Evolutionary conservation across 768 basidiomycete species (phyloP).

Genomic region (Suillus alpinus): DNA sequence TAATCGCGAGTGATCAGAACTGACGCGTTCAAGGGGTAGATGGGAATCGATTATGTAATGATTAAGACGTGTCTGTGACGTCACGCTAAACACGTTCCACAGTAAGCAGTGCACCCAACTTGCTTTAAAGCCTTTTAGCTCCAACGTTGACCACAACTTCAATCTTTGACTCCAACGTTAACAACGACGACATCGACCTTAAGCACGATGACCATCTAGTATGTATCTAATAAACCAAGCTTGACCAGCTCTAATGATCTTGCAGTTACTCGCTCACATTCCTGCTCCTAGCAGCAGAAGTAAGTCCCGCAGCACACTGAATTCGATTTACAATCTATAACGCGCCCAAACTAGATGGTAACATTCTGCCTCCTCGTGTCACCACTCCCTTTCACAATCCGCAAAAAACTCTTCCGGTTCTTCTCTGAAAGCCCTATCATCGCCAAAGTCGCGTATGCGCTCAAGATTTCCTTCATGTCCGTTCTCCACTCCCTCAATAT

Average conservation of each 20-base stretch:
- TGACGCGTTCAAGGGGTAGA: slow-evolving; percentile 15
- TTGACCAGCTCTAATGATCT: background rate
- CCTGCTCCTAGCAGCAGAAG: slow-evolving; percentile 75
- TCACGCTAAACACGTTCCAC: slow-evolving; percentile 25
- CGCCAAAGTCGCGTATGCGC: slow-evolving; percentile 84
- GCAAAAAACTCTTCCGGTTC: slow-evolving; percentile 70
- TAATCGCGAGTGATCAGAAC: slow-evolving; percentile 5
- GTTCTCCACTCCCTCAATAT: slow-evolving; percentile 18
- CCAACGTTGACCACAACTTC: background rate
- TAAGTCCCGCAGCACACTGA: slow-evolving; percentile 16
- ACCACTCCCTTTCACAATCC: slow-evolving; percentile 77
- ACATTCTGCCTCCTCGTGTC: slow-evolving; percentile 84
- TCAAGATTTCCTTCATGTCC: slow-evolving; percentile 94
- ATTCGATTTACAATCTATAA: background rate
- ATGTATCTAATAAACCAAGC: slow-evolving; percentile 14
- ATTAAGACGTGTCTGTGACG: slow-evolving; percentile 14
- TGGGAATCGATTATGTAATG: slow-evolving; percentile 31
- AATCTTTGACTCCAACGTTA: background rate
- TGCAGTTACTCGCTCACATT: slow-evolving; percentile 78
- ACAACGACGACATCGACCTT: background rate
- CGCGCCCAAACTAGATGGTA: slow-evolving; percentile 50
- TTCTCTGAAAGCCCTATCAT: slow-evolving; percentile 65
- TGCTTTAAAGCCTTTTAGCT: background rate
- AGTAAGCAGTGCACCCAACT: background rate
- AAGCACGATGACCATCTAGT: slow-evolving; percentile 49